Evolutionary conservation across 306 rosid genomes (phyloP), one percentile per base, ranked within the genome.

Genomic region (Cucurbita argyrosperma): DNA sequence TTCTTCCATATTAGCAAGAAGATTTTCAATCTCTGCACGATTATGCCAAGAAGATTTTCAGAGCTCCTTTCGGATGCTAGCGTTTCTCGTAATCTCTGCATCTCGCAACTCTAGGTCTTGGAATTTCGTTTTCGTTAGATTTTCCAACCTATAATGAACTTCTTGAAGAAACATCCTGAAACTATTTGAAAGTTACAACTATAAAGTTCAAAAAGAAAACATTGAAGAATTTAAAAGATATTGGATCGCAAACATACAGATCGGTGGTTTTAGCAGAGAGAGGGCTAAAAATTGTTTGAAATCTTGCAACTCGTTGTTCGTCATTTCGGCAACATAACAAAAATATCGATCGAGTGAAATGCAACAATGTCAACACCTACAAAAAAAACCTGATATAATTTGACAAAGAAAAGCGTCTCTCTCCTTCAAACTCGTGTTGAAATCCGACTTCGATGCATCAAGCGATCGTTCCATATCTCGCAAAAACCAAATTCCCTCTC

Each of bases 251-350:
- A 86, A 88, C 96, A 76, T 87, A 80, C 52, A 72, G 81, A 68
- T 81, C 45, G 3, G 82, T 39, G 52, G 67, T 72, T 62, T 85
- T 78, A 21, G 47, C 40, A 63, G 81, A 72, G 16, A 85, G 81
- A 38, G 58, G 72, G 71, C 83, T 87, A 76, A 84, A 80, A 82
- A 80, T 19, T 76, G 81, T 74, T 84, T 84, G 59, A 91, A 87
- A 87, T 86, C 96, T 15, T 60, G 84, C 85, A 91, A 80, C 42
- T 95, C 97, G 66, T 72, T 71, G 54, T 85, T 83, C 43, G 83
- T 49, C 11, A 46, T 46, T 45, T 83, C 97, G 91, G 89, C 73
- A 79, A 61, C 16, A 73, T 40, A 18, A 61, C 62, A 76, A 49
- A 71, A 18, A 10, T 5, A 39, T 55, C 15, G 30, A 18, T 18